phyloP scores from a whole-genome alignment of 179 eudicot species.

The Patellifolia procumbens region DNA sequence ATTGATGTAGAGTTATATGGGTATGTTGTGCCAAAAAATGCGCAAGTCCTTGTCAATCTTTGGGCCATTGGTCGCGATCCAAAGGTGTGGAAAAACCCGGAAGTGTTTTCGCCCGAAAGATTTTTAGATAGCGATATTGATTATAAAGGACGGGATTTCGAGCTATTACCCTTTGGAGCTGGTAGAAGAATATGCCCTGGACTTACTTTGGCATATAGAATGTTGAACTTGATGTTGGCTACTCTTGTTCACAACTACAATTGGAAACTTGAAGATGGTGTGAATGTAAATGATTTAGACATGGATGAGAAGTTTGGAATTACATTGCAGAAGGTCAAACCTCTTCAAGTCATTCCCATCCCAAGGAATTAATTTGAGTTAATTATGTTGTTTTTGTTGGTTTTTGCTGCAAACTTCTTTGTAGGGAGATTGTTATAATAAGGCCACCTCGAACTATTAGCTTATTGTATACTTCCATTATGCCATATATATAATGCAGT shows the following conservation, averaged over 20 bases:
- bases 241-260: constrained; percentile 23
- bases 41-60: constrained; percentile 23
- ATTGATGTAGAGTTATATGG: constrained; percentile 15
- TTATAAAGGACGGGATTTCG: constrained; percentile 28
- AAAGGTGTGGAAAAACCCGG: constrained; percentile 20
- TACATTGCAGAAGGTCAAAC: constrained; percentile 24
- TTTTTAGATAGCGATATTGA: constrained; percentile 13
- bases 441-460: no score
- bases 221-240: constrained; percentile 28
- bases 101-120: constrained; percentile 21
- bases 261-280: constrained; percentile 24
- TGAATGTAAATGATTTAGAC: constrained; percentile 19
- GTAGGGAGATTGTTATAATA: no score
- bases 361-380: no score
- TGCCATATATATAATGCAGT: no score
- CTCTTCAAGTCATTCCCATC: constrained; percentile 18
- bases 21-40: constrained; percentile 22
- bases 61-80: constrained; percentile 32
- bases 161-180: constrained; percentile 27
- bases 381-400: no score
- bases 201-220: constrained; percentile 20
- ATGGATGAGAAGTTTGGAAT: constrained; percentile 33
- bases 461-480: no score
- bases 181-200: constrained; percentile 31
- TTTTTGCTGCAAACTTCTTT: no score